Conservation (phyloP, 2,329 filamentous ascomycete genomes). For the Ophidiomyces ophidiicola region DNA sequence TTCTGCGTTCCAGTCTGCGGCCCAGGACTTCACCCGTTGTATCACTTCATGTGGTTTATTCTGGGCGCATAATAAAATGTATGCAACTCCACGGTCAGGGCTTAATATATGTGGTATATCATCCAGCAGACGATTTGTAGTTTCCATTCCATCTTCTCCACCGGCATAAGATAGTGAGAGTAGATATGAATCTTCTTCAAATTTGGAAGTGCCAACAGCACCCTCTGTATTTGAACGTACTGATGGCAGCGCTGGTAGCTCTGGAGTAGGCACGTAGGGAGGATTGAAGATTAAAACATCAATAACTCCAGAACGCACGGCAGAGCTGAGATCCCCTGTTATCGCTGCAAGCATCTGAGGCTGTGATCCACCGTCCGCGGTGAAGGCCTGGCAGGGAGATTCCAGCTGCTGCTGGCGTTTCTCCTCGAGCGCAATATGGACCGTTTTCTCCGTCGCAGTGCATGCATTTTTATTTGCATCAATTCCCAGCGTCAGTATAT, state of each 20-base stretch:
- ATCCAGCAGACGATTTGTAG: conserved; percentile 65
- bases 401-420: conserved; percentile 9
- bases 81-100: conserved; percentile 61
- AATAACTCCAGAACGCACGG: conserved; percentile 48
- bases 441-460: conserved; percentile 58
- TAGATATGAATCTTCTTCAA: conserved; percentile 71
- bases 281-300: conserved; percentile 94
- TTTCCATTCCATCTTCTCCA: conserved; percentile 84
- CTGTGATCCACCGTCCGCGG: conserved; percentile 16
- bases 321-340: conserved; percentile 56
- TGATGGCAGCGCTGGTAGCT: conserved; percentile 44
- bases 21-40: conserved; percentile 46
- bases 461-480: conserved; percentile 84
- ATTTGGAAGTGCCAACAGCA: conserved; percentile 31
- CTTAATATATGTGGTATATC: conserved; percentile 54
- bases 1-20: conserved; percentile 57
- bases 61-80: conserved; percentile 78
- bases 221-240: background rate
- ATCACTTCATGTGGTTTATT: conserved; percentile 73
- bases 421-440: conserved; percentile 39
- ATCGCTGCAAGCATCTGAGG: conserved; percentile 53
- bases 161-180: conserved; percentile 81
- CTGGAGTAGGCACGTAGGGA: conserved; percentile 81
- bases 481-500: conserved; percentile 60
- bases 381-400: background rate